phyloP scores from a whole-genome alignment of 1,284 basidiomycete species.

The Irpex rosettiformis region DNA sequence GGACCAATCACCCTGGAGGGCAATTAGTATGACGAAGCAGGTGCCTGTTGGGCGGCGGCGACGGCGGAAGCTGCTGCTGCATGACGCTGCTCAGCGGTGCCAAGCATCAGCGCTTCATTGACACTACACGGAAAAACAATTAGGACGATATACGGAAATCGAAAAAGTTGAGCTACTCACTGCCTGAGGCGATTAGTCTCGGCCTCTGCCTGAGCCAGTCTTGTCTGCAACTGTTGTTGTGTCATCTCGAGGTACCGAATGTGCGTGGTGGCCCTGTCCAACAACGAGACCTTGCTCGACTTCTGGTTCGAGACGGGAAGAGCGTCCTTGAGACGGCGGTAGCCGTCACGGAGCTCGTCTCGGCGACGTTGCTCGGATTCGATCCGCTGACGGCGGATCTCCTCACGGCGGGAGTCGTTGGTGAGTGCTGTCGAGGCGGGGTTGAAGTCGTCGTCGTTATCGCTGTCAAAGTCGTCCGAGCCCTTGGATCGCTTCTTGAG shows the following conservation, averaged over 20 bases:
- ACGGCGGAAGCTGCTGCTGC: conserved; percentile 57
- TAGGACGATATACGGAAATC: background rate
- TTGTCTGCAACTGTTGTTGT: conserved; percentile 65
- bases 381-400: conserved; percentile 82
- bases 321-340: conserved; percentile 80
- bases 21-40: conserved; percentile 46
- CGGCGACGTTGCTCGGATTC: conserved; percentile 84
- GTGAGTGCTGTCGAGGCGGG: conserved; percentile 36
- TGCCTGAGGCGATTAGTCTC: conserved; percentile 73
- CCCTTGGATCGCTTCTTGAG: conserved; percentile 50
- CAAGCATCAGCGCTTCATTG: conserved; percentile 83
- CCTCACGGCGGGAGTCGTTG: conserved; percentile 70
- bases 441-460: conserved; percentile 63
- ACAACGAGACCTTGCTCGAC: conserved; percentile 81
- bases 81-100: conserved; percentile 68
- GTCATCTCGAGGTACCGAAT: conserved; percentile 79
- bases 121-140: conserved; percentile 38
- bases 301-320: conserved; percentile 85
- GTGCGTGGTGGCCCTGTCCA: conserved; percentile 80
- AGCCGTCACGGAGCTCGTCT: conserved; percentile 84
- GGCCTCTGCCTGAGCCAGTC: conserved; percentile 69
- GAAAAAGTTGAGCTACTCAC: conserved; percentile 26
- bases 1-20: conserved; percentile 8
- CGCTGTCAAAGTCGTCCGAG: conserved; percentile 60
- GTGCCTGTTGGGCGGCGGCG: conserved; percentile 42